Evolutionary conservation across 2,329 filamentous ascomycete genomes (phyloP).

Genomic region (Xylaria sp.): DNA sequence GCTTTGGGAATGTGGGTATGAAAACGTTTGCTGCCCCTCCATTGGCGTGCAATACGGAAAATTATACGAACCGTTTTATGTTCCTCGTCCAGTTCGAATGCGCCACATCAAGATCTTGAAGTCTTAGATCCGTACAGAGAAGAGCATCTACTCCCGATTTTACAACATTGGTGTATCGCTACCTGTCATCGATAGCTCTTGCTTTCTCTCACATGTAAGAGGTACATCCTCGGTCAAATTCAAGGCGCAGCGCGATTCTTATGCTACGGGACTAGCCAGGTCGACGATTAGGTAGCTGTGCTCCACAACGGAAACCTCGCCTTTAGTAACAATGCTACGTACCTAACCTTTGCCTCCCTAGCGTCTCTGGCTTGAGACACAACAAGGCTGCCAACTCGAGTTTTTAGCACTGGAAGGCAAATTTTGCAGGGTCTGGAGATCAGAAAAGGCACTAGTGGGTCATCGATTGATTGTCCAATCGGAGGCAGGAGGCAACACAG

Average conservation of each 20-base stretch:
- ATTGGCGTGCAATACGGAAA: not conserved
- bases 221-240: conserved; percentile 10
- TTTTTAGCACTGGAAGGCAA: conserved; percentile 24
- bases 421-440: conserved; percentile 32
- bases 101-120: no score
- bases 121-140: no score
- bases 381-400: conserved; percentile 26
- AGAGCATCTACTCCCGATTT: no score
- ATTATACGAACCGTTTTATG: no score
- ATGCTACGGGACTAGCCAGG: conserved; percentile 5
- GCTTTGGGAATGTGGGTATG: conserved; percentile 20
- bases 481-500: conserved; percentile 13
- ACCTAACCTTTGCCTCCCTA: not conserved
- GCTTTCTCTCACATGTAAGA: not conserved
- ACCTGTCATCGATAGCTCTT: not conserved
- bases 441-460: conserved; percentile 19
- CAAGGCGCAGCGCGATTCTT: not conserved
- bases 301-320: conserved; percentile 9
- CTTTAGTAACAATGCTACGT: not conserved
- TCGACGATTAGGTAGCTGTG: not conserved
- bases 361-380: not conserved
- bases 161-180: no score
- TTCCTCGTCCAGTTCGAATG: no score
- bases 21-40: conserved; percentile 19
- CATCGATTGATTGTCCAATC: conserved; percentile 25